Evolutionary conservation across 306 rosid species (phyloP).

Genomic region (Senna siamea): DNA sequence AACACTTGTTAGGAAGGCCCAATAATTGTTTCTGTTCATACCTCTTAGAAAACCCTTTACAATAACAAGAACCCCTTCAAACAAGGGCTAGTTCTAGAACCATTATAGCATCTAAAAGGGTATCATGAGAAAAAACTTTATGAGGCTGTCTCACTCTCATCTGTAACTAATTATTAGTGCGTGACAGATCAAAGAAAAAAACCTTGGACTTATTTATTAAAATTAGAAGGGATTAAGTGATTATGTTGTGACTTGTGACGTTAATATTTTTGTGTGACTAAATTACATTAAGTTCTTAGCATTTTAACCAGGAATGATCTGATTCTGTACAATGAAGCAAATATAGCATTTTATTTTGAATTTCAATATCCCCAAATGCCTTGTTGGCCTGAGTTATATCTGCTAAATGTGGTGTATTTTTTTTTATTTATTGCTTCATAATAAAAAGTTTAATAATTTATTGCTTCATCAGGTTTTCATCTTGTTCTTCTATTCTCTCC

Average conservation of each 20-base stretch:
- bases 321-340: not conserved
- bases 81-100: too few species aligned
- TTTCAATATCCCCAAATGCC: not conserved
- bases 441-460: too few species aligned
- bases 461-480: too few species aligned
- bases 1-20: too few species aligned
- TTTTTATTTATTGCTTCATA: too few species aligned
- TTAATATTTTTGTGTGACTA: not conserved
- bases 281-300: not conserved
- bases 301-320: not conserved
- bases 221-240: not conserved
- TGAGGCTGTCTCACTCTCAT: not conserved
- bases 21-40: too few species aligned
- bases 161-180: not conserved
- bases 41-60: too few species aligned
- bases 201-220: too few species aligned
- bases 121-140: too few species aligned
- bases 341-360: constrained; percentile 12
- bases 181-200: not conserved
- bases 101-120: too few species aligned
- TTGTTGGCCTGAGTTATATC: not conserved
- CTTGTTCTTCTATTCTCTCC: too few species aligned
- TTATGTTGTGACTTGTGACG: not conserved
- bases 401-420: not conserved
- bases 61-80: too few species aligned